phyloP scores from a whole-genome alignment of 1,284 basidiomycete species.

The Trichosporon inkin region DNA sequence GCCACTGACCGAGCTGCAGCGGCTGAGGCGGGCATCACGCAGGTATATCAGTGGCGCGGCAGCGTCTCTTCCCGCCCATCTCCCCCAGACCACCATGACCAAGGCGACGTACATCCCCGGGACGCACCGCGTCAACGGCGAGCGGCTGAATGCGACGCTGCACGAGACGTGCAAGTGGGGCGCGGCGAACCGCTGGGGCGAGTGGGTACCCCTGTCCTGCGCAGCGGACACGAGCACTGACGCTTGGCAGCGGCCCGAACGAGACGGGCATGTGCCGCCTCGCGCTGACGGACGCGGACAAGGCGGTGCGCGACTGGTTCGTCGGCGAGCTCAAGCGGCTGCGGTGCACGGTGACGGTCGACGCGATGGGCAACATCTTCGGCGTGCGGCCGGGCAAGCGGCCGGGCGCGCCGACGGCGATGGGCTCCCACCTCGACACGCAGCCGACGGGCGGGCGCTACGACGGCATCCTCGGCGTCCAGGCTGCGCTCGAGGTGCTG shows the following conservation, averaged over 20 bases:
- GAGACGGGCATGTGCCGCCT: constrained; percentile 29
- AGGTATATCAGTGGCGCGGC: neutral
- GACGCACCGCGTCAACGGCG: constrained; percentile 25
- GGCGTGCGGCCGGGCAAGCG: constrained; percentile 28
- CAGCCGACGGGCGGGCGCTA: constrained; percentile 38
- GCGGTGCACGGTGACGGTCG: constrained; percentile 35
- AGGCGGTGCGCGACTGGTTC: constrained; percentile 39
- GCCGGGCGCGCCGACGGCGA: constrained; percentile 27
- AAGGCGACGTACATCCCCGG: constrained; percentile 13
- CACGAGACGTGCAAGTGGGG: constrained; percentile 41
- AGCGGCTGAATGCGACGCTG: constrained; percentile 36
- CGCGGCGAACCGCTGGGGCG: constrained; percentile 20
- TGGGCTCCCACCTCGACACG: constrained; percentile 39
- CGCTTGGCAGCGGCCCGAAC: constrained; percentile 5
- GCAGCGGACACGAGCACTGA: neutral
- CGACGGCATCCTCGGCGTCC: constrained; percentile 38
- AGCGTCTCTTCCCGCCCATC: neutral
- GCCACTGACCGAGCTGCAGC: neutral
- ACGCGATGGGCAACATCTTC: constrained; percentile 45
- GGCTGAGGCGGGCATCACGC: neutral
- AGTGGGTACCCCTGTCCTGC: neutral
- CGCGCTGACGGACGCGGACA: constrained; percentile 38
- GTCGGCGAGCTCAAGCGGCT: constrained; percentile 31
- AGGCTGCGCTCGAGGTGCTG: constrained; percentile 29
- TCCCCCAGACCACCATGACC: constrained; percentile 10